phyloP scores from a whole-genome alignment of 257 asterid species.

The Ballota nigra region DNA sequence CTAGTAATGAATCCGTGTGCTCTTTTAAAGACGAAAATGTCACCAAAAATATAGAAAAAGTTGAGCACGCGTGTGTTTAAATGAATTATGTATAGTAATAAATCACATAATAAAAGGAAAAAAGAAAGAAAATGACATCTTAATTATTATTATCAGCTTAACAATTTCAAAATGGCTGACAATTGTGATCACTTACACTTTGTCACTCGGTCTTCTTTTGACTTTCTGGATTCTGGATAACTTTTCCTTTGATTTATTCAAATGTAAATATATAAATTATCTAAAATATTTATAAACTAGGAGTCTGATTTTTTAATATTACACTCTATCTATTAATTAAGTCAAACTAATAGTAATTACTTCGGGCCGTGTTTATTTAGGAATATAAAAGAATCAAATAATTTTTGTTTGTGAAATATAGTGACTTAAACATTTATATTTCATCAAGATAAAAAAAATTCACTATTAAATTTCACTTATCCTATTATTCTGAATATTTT shows the following conservation, averaged over 20 bases:
- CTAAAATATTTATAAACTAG: no score
- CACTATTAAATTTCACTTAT: no score
- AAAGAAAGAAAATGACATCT: conserved; percentile 22
- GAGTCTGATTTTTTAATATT: no score
- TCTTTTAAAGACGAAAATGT: conserved; percentile 8
- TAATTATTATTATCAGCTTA: not conserved
- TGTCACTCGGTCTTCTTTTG: not conserved
- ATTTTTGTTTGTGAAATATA: no score
- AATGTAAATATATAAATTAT: no score
- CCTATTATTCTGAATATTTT: no score
- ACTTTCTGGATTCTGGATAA: not conserved
- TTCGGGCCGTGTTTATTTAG: no score
- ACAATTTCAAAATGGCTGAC: not conserved
- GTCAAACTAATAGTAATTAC: no score
- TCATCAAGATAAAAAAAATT: no score
- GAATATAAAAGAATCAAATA: no score
- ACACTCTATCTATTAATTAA: no score
- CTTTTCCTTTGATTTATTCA: not conserved
- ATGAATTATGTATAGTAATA: not conserved
- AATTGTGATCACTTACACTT: conserved; percentile 5
- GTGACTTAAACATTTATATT: no score
- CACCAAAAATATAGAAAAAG: conserved; percentile 16
- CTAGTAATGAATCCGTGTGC: conserved; percentile 16
- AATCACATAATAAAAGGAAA: not conserved
- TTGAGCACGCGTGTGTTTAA: conserved; percentile 38